Evolutionary conservation across 2,329 filamentous ascomycete species (phyloP), one percentile per base, ranked within the genome.

Genomic region (Hirsutella rhossiliensis): DNA sequence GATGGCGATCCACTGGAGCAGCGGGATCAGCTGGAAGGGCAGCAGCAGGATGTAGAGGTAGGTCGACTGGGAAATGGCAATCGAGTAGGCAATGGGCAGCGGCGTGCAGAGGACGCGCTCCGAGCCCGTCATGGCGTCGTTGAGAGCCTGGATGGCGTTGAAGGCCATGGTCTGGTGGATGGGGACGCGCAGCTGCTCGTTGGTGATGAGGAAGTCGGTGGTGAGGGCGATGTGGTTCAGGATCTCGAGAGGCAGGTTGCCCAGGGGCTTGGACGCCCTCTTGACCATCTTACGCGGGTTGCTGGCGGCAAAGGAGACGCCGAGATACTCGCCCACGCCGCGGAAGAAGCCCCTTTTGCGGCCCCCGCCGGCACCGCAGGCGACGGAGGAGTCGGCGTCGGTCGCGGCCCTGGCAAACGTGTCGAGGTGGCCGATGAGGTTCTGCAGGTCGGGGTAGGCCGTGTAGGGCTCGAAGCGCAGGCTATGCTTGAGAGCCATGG

Each of bases 171-270:
- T 78, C 58, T 82, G 78, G 53, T 78, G 74, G 60, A 76, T 72
- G 36, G 72, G 67, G 18, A 78, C 60, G 12, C 68, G 63, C 28
- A 84, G 65, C 41, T 76, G 76, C 11, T 69, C 69, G 38, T 76
- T 71, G 28, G 62, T 57, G 41, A 82, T 69, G 48, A 80, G 64
- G 42, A 71, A 69, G 51, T 87, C 80, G 29, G 85, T 63, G 49
- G 84, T 83, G 20, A 78, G 64, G 18, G 76, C 76, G 5, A 92
- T 62, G 58, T 90, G 82, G 56, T 74, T 82, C 28, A 92, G 68
- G 43, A 92, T 84, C 59, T 94, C 87, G 9, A 90, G 69, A 0
- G 87, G 87, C n/a, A 90, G 70, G 60, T 94, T 89, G 44, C 87
- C 87, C 12, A 90, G 71, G 1, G 86, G 84, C 52, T 75, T 76